Conservation (phyloP, 768 basidiomycete species). For the Cystoderma amianthinum region DNA sequence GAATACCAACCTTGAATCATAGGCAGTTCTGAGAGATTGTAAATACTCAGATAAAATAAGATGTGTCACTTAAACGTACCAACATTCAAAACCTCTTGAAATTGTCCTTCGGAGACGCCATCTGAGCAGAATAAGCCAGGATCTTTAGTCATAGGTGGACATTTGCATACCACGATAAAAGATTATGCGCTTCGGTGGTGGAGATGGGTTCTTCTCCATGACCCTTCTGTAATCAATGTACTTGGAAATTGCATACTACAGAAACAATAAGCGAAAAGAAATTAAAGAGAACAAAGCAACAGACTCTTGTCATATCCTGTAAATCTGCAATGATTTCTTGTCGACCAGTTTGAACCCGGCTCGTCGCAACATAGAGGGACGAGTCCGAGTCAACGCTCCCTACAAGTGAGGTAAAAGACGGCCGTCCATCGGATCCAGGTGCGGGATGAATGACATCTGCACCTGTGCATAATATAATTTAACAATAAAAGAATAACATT, state of each 20-base stretch:
- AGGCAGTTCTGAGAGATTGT: slow-evolving; percentile 41
- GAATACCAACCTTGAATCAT: slow-evolving; percentile 41
- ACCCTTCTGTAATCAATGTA: slow-evolving; percentile 45
- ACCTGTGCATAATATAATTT: slow-evolving; percentile 25
- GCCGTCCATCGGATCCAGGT: slow-evolving; percentile 63
- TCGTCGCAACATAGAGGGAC: slow-evolving; percentile 56
- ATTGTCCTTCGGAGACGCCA: slow-evolving; percentile 45
- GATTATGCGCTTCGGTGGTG: slow-evolving; percentile 51
- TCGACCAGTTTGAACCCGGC: slow-evolving; percentile 49
- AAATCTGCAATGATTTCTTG: slow-evolving; percentile 70
- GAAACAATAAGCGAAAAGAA: background rate
- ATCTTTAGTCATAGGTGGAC: slow-evolving; percentile 7
- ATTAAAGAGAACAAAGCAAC: background rate
- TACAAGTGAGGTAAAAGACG: slow-evolving; percentile 74
- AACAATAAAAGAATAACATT: slow-evolving; percentile 12
- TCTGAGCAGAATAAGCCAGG: slow-evolving; percentile 16
- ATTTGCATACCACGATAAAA: slow-evolving; percentile 56
- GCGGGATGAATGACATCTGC: slow-evolving; percentile 80
- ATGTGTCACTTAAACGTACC: slow-evolving; percentile 29
- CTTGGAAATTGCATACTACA: slow-evolving; percentile 43
- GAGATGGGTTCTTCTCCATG: slow-evolving; percentile 34
- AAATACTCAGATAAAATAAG: slow-evolving; percentile 2
- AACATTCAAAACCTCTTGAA: slow-evolving; percentile 41
- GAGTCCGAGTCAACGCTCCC: slow-evolving; percentile 66
- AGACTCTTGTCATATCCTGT: slow-evolving; percentile 53